Percentiles rank a stretch among this genome's conserved stretches.
Evolutionary conservation across 1,284 basidiomycete genomes (phyloP).

Genomic region (Cutaneotrichosporon cavernicola): DNA sequence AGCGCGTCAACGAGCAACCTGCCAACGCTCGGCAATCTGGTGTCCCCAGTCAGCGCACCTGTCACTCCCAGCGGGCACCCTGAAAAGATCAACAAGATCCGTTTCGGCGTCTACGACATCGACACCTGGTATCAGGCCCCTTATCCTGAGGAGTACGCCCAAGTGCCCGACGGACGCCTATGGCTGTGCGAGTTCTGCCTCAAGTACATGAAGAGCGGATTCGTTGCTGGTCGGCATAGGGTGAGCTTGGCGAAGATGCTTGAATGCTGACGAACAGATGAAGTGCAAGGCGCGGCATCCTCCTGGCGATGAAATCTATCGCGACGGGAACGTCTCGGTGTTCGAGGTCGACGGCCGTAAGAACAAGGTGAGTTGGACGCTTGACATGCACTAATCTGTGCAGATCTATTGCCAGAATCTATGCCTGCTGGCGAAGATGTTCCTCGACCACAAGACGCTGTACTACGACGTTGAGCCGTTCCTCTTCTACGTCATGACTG

Average conservation of each 20-base stretch:
- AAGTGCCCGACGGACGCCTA: constrained; percentile 84
- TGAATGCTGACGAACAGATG: constrained; percentile 57
- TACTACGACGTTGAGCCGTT: constrained; percentile 99
- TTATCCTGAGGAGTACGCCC: constrained; percentile 95
- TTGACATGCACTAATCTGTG: neutral
- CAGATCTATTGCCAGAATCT: constrained; percentile 98
- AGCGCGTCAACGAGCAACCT: constrained; percentile 24
- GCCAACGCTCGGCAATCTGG: constrained; percentile 14
- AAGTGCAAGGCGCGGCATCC: constrained; percentile 95
- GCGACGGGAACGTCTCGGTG: constrained; percentile 82
- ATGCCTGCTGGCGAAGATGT: constrained; percentile 96
- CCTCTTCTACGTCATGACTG: constrained; percentile 97
- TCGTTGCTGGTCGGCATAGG: constrained; percentile 80
- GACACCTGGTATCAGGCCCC: constrained; percentile 99
- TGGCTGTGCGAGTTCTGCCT: constrained; percentile 99
- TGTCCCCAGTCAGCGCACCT: neutral
- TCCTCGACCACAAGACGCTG: constrained; percentile 98
- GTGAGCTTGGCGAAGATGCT: constrained; percentile 57
- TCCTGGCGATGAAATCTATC: constrained; percentile 97
- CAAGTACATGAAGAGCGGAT: constrained; percentile 96
- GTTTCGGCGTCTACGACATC: constrained; percentile 93
- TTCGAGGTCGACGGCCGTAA: constrained; percentile 98
- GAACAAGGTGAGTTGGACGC: constrained; percentile 63
- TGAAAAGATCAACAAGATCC: constrained; percentile 71
- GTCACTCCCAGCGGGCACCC: constrained; percentile 15